phyloP scores from a whole-genome alignment of 208 protist genomes.

The Trypanosoma theileri region DNA sequence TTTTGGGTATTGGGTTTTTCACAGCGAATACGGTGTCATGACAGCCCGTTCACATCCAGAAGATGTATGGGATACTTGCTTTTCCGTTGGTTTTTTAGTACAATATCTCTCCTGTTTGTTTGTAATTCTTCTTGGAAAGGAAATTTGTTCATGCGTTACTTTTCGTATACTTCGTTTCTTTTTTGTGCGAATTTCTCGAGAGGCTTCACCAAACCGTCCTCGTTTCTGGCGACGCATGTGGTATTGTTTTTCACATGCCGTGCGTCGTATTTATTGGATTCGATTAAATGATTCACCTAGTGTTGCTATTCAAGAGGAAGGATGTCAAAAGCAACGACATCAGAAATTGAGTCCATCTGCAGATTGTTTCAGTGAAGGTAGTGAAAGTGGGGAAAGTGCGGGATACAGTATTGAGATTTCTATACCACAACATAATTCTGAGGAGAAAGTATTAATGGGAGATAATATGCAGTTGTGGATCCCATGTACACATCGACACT shows the following conservation, averaged over 20 bases:
- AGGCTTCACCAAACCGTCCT: slow-evolving; percentile 30
- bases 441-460: not conserved
- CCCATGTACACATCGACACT: slow-evolving; percentile 61
- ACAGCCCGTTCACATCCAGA: slow-evolving; percentile 24
- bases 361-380: not conserved
- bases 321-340: not conserved
- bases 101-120: slow-evolving; percentile 49
- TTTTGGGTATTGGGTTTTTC: slow-evolving; percentile 42
- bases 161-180: too few relatives aligned
- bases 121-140: slow-evolving; percentile 43
- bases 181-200: slow-evolving; percentile 47
- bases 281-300: not conserved
- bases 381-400: not conserved
- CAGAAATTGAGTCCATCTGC: too few relatives aligned
- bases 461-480: slow-evolving; percentile 49
- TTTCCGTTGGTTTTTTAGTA: slow-evolving; percentile 35
- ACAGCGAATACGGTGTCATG: slow-evolving; percentile 29
- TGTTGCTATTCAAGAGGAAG: not conserved
- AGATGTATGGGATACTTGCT: slow-evolving; percentile 23
- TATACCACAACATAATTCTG: not conserved
- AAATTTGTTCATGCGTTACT: slow-evolving; percentile 37
- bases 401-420: not conserved
- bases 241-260: slow-evolving; percentile 23
- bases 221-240: slow-evolving; percentile 26
- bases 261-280: slow-evolving; percentile 27